Percentiles rank a stretch among this genome's conserved stretches.
phyloP scores from a whole-genome alignment of 2,329 filamentous ascomycete species.

The Neofusicoccum ribis region DNA sequence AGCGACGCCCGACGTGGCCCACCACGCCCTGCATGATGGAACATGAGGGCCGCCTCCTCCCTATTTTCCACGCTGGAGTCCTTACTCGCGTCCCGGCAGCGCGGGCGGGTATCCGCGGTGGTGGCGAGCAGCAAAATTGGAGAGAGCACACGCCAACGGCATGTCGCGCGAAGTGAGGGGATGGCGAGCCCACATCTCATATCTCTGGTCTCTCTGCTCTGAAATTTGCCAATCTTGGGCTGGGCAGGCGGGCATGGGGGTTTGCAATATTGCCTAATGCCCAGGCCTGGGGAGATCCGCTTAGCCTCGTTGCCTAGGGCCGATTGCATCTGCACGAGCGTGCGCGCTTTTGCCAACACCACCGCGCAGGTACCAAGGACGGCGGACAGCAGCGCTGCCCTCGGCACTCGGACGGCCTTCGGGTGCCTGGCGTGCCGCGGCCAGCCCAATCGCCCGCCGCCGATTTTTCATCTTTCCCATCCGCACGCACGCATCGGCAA shows the following conservation, averaged over 20 bases:
- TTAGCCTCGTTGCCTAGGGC: constrained; percentile 7
- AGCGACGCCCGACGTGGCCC: neutral
- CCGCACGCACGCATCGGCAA: neutral
- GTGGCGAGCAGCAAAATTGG: neutral
- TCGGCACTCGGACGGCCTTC: constrained; percentile 5
- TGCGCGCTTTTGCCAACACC: neutral
- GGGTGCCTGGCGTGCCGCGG: neutral
- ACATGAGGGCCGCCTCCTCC: constrained; percentile 7
- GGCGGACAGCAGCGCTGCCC: neutral
- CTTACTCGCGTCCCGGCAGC: neutral
- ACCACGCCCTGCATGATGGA: constrained; percentile 4
- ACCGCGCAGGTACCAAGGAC: neutral
- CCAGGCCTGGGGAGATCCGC: constrained; percentile 9
- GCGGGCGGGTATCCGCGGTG: constrained; percentile 1
- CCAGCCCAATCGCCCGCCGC: neutral
- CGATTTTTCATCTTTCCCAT: neutral
- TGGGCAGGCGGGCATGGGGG: neutral
- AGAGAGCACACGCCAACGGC: neutral
- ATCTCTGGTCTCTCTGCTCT: neutral
- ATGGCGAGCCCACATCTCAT: constrained; percentile 6
- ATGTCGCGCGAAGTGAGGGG: constrained; percentile 8
- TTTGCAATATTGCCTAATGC: neutral
- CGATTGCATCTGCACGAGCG: neutral
- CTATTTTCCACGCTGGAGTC: neutral
- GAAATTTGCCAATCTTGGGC: constrained; percentile 10